Base-by-base conservation (phyloP, 2,329 filamentous ascomycete species). In the Aspergillus amoenus region DNA sequence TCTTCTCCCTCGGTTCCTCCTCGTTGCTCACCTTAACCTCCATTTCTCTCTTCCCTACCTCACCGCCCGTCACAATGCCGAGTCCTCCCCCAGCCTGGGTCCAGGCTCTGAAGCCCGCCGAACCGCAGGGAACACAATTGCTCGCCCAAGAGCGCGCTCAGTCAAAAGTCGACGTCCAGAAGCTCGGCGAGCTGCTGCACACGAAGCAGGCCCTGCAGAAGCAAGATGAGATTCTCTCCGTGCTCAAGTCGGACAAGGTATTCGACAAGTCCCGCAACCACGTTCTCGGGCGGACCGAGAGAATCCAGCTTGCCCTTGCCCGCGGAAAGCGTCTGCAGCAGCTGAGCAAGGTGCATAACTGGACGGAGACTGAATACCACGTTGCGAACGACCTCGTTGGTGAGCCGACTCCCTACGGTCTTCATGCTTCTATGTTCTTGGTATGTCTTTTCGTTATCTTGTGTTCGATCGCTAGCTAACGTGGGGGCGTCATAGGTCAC, bases 211-310 rank as follows among this genome's bases (percentile, higher is more conserved):
- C 80, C 5, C 78, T 91, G 11, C 79, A 86, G 56, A 79, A 83
- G 43, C 86, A 87, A 66, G 75, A 82, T 2, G 77, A 77, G 22
- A 80, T 93, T 27, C 76, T 91, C 5, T 75, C 82, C 47, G 80
- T 90, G n/a, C 80, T 93, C 5, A 78, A 86, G 64, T 71, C 80
- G 0, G 88, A 93, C 57, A 83, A 84, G 52, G 81, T 91, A 56
- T 92, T 93, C 64, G 87, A 92, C 74, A 93, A 92, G 76, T 85
- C 85, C 3, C 85, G 88, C 62, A 91, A 91, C 70, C 90, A 91
- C 75, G 90, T 89, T 71, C 81, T 84, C 63, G 88, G 88, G 42
- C 80, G 89, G 44, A 80, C 84, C 24, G 87, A 89, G 61, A 82
- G 86, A 48, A 86, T 92, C 66, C 83, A 90, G 69, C 84, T 82